These are phyloP conservation scores for Tricholoma saponaceum DNA, from an alignment of 768 basidiomycete genomes.

Conservation along the genomic window DNA sequence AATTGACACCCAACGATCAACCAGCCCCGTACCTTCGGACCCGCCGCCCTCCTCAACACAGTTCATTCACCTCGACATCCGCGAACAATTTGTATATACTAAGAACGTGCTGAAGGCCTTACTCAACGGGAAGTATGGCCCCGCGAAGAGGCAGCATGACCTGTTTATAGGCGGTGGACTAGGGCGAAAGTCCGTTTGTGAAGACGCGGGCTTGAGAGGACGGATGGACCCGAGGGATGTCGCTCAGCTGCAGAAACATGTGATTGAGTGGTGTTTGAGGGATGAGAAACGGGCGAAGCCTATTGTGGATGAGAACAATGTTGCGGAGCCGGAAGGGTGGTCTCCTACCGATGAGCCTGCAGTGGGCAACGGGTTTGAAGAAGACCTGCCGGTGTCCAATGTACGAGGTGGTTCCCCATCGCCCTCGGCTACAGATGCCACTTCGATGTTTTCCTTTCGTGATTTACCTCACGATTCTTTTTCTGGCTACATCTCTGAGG, in stretches of 20 bases:
- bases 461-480: neutral
- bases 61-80: constrained; percentile 49
- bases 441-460: neutral
- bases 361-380: neutral
- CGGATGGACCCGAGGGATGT: constrained; percentile 39
- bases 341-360: neutral
- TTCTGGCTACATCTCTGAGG: neutral
- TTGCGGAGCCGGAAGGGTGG: neutral
- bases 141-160: constrained; percentile 45
- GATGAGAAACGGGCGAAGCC: constrained; percentile 14
- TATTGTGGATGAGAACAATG: constrained; percentile 12
- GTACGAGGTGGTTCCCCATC: constrained; percentile 11
- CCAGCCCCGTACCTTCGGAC: constrained; percentile 38
- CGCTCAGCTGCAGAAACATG: constrained; percentile 25
- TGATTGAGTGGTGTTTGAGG: constrained; percentile 43
- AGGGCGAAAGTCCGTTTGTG: constrained; percentile 35
- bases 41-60: constrained; percentile 36
- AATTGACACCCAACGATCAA: constrained; percentile 24
- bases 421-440: constrained; percentile 11
- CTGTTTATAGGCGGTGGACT: constrained; percentile 58
- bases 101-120: constrained; percentile 62
- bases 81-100: constrained; percentile 59
- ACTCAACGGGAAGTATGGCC: constrained; percentile 50
- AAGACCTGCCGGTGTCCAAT: constrained; percentile 1
- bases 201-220: constrained; percentile 33